Conservation (phyloP, 148 eudicot genomes). For the Rhododendron vialii region DNA sequence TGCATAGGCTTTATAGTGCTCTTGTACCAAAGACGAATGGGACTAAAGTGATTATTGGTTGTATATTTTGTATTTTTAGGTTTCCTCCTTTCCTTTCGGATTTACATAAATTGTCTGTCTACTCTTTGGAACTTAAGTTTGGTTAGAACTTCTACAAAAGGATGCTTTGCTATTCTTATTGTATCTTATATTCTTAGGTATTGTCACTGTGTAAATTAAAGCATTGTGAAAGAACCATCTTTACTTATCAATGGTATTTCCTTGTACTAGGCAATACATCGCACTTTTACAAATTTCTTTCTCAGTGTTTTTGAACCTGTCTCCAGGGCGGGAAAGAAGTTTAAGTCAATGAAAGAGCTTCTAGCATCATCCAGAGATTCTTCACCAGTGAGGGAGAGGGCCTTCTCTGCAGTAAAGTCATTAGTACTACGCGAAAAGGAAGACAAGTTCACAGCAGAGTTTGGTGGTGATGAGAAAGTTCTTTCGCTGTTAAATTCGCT, state of each 20-base stretch:
- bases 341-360: slow-evolving; percentile 64
- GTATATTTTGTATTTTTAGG: not conserved
- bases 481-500: slow-evolving; percentile 55
- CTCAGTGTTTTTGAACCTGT: slow-evolving; percentile 6
- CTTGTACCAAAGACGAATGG: not conserved
- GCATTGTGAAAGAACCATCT: not conserved
- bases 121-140: not conserved
- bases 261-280: not conserved
- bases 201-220: not conserved
- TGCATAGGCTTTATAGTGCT: not conserved
- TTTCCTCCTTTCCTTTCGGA: not conserved
- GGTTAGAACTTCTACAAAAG: not conserved
- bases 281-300: not conserved
- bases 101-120: not conserved
- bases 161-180: not conserved
- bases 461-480: slow-evolving; percentile 58
- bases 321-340: slow-evolving; percentile 58
- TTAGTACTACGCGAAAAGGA: slow-evolving; percentile 74
- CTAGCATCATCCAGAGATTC: slow-evolving; percentile 61
- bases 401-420: slow-evolving; percentile 78
- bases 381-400: slow-evolving; percentile 82
- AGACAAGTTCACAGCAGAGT: slow-evolving; percentile 57
- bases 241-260: slow-evolving; percentile 1
- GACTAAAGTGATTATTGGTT: not conserved
- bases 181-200: not conserved